Evolutionary conservation across 805 yeast species (phyloP).

Genomic region (Ogataea henricii): DNA sequence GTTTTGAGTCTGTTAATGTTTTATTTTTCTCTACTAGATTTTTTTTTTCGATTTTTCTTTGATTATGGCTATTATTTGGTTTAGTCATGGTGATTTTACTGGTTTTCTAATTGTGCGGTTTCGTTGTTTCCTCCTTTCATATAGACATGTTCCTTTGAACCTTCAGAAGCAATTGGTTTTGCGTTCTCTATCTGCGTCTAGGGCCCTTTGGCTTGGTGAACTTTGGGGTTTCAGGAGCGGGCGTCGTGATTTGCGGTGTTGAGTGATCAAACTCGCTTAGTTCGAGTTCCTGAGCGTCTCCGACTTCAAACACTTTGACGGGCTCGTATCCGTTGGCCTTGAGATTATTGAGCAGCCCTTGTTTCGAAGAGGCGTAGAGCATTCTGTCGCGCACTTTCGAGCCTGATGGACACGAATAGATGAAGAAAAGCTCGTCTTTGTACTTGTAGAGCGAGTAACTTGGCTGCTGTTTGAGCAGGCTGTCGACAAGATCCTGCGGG

Average conservation of each 20-base stretch:
- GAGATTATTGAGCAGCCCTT: conserved; percentile 56
- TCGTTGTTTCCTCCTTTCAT: neutral
- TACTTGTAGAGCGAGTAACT: conserved; percentile 59
- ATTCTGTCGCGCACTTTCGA: conserved; percentile 88
- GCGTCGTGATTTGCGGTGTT: conserved; percentile 7
- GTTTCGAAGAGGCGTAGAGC: conserved; percentile 84
- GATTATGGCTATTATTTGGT: conserved; percentile 1
- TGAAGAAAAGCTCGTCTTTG: conserved; percentile 50
- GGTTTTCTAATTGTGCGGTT: neutral
- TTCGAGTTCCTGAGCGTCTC: conserved; percentile 72
- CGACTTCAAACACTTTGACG: conserved; percentile 61
- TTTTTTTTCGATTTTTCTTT: neutral
- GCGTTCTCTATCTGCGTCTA: conserved; percentile 44
- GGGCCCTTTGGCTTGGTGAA: conserved; percentile 74
- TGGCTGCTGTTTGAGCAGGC: conserved; percentile 47
- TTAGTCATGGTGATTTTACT: conserved; percentile 4
- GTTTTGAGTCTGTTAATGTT: neutral
- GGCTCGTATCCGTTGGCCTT: conserved; percentile 41
- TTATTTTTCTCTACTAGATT: neutral
- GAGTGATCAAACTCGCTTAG: conserved; percentile 43
- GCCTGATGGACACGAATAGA: conserved; percentile 88
- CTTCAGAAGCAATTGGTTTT: neutral
- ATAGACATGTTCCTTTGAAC: neutral
- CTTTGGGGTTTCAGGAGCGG: conserved; percentile 25
- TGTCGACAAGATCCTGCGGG: conserved; percentile 29